These are phyloP conservation scores for Dillenia turbinata DNA, from an alignment of 164 flowering plant species.

Conservation along the genomic window DNA sequence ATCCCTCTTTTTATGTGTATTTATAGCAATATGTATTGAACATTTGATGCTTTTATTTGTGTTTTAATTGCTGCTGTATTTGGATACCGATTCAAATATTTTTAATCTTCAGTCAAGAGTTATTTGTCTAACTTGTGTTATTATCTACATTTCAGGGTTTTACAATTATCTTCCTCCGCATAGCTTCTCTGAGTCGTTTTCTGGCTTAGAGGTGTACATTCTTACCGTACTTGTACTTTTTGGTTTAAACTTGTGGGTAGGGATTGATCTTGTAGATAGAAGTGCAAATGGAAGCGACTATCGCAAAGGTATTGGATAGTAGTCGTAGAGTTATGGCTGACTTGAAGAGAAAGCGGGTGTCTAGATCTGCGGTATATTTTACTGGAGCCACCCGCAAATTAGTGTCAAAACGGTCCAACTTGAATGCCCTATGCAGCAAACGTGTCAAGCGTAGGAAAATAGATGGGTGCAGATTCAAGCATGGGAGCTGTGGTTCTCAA, in stretches of 20 bases:
- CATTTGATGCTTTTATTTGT: too few species aligned
- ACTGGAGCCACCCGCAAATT: constrained; percentile 25
- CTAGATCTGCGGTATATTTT: constrained; percentile 21
- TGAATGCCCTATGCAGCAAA: constrained; percentile 18
- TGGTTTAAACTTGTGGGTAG: constrained; percentile 25
- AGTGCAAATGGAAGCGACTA: constrained; percentile 83
- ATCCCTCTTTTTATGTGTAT: too few species aligned
- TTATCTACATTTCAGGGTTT: constrained; percentile 14
- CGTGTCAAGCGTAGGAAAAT: constrained; percentile 45
- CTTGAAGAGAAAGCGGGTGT: constrained; percentile 58
- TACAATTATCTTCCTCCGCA: constrained; percentile 7
- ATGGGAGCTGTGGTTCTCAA: constrained; percentile 12
- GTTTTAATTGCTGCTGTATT: too few species aligned
- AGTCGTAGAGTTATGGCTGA: constrained; percentile 25
- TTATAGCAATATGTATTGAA: too few species aligned
- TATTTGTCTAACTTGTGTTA: not conserved
- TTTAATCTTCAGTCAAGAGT: too few species aligned
- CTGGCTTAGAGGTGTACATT: constrained; percentile 2
- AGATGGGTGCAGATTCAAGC: constrained; percentile 30
- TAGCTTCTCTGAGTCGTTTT: constrained; percentile 9
- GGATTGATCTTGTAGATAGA: constrained; percentile 37
- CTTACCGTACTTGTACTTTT: constrained; percentile 9
- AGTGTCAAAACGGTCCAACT: constrained; percentile 15
- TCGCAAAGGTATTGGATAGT: constrained; percentile 84
- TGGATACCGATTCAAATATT: too few species aligned